A percentile compares a stretch with the other conserved stretches of the same genome.
Evolutionary conservation across 2,329 filamentous ascomycete species (phyloP).

Genomic region (Fusarium brachygibbosum): DNA sequence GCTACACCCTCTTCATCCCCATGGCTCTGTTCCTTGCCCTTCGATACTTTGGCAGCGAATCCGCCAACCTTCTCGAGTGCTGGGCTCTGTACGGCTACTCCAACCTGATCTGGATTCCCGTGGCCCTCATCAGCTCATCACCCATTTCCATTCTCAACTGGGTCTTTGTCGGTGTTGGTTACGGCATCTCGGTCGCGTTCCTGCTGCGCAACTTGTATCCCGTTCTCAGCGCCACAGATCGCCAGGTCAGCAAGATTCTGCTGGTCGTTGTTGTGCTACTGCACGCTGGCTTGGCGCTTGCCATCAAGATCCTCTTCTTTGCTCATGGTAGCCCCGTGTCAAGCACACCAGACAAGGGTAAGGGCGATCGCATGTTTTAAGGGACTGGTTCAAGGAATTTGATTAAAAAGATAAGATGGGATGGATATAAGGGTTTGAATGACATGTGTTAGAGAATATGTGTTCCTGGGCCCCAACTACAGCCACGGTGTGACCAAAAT

Average conservation of each 20-base stretch:
- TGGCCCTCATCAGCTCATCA: constrained; percentile 92
- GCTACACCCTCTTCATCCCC: constrained; percentile 91
- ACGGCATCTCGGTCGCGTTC: constrained; percentile 85
- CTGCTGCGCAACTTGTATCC: constrained; percentile 89
- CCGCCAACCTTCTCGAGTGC: constrained; percentile 93
- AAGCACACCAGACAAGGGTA: constrained; percentile 56
- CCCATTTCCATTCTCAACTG: constrained; percentile 90
- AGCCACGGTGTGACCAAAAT: constrained; percentile 23
- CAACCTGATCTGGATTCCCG: constrained; percentile 97
- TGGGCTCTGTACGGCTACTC: constrained; percentile 96
- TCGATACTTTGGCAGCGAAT: constrained; percentile 95
- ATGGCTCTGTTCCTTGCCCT: constrained; percentile 87
- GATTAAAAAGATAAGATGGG: constrained; percentile 8
- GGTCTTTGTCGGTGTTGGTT: constrained; percentile 90
- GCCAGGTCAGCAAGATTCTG: constrained; percentile 89
- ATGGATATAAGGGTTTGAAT: constrained; percentile 27
- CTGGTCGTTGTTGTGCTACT: constrained; percentile 86
- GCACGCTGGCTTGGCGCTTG: constrained; percentile 90
- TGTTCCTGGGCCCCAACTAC: constrained; percentile 10
- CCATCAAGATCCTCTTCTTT: constrained; percentile 98
- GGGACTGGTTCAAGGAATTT: neutral
- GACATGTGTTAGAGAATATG: constrained; percentile 38
- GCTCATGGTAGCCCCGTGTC: constrained; percentile 74
- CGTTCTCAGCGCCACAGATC: constrained; percentile 91
- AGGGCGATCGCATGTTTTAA: constrained; percentile 40